phyloP scores from a whole-genome alignment of 2,329 filamentous ascomycete species.

The Fusarium avenaceum region DNA sequence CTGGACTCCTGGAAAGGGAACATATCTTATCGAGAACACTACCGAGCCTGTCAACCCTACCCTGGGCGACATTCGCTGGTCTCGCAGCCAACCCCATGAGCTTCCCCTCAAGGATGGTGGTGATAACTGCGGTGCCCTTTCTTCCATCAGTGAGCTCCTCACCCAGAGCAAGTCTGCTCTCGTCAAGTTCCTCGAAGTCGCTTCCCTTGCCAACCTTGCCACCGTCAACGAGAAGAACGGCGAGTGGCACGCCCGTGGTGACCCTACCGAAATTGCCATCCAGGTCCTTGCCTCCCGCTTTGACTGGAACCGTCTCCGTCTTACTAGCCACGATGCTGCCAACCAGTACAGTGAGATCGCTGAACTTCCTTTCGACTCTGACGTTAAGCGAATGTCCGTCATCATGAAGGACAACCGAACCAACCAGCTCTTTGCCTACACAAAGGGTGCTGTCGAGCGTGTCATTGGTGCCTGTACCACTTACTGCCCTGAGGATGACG shows the following conservation, averaged over 20 bases:
- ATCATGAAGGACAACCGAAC: slow-evolving; percentile 65
- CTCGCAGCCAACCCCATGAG: slow-evolving; percentile 54
- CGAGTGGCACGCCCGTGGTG: slow-evolving; percentile 71
- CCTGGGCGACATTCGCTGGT: slow-evolving; percentile 61
- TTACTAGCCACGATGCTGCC: slow-evolving; percentile 60
- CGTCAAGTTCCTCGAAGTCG: slow-evolving; percentile 68
- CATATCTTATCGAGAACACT: slow-evolving; percentile 68
- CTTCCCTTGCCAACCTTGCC: slow-evolving; percentile 69
- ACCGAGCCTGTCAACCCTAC: slow-evolving; percentile 70
- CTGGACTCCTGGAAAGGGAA: slow-evolving; percentile 70
- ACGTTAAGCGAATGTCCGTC: slow-evolving; percentile 81
- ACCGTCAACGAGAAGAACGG: slow-evolving; percentile 60
- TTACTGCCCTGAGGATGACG: slow-evolving; percentile 58
- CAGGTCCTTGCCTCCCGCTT: slow-evolving; percentile 79
- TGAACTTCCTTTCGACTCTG: slow-evolving; percentile 79
- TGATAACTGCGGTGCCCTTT: slow-evolving; percentile 45
- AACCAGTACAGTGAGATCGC: slow-evolving; percentile 69
- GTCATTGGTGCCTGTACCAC: slow-evolving; percentile 72
- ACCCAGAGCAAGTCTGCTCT: slow-evolving; percentile 60
- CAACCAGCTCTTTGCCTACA: slow-evolving; percentile 57
- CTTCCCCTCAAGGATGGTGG: slow-evolving; percentile 55
- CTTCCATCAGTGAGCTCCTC: slow-evolving; percentile 53
- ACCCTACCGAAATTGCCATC: slow-evolving; percentile 79
- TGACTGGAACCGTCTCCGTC: slow-evolving; percentile 67
- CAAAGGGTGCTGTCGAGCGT: slow-evolving; percentile 76